phyloP scores from a whole-genome alignment of 495 filamentous ascomycete genomes.

The Jackrogersella multiformis region DNA sequence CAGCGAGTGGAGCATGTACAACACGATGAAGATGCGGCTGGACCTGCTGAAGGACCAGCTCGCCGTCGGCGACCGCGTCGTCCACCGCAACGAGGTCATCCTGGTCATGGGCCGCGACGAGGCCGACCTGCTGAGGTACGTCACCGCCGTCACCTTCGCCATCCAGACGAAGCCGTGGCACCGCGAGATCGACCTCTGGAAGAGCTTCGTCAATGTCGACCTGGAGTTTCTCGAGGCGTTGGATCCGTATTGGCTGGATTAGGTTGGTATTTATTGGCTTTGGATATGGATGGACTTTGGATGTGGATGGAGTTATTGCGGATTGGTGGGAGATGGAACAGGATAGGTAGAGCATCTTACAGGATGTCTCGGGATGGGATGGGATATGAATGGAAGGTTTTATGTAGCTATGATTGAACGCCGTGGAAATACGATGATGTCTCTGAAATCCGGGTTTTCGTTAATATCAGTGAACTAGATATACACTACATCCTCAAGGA shows the following conservation, averaged over 20 bases:
- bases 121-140: conserved; percentile 51
- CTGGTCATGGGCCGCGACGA: conserved; percentile 59
- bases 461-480: too few relatives aligned
- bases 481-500: too few relatives aligned
- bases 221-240: conserved; percentile 54
- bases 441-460: too few relatives aligned
- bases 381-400: too few relatives aligned
- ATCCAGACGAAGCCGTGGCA: conserved; percentile 63
- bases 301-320: background rate
- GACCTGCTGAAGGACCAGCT: conserved; percentile 38
- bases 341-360: too few relatives aligned
- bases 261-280: background rate
- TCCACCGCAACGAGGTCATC: conserved; percentile 53
- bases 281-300: background rate
- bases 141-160: conserved; percentile 53
- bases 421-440: too few relatives aligned
- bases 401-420: too few relatives aligned
- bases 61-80: conserved; percentile 49
- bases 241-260: conserved; percentile 55
- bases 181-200: conserved; percentile 62
- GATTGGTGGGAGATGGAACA: background rate
- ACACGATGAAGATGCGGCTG: conserved; percentile 46
- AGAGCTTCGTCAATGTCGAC: conserved; percentile 63
- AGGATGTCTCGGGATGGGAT: too few relatives aligned
- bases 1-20: conserved; percentile 57